Evolutionary conservation across 208 protist genomes (phyloP).

Genomic region (Acanthamoeba quina): DNA sequence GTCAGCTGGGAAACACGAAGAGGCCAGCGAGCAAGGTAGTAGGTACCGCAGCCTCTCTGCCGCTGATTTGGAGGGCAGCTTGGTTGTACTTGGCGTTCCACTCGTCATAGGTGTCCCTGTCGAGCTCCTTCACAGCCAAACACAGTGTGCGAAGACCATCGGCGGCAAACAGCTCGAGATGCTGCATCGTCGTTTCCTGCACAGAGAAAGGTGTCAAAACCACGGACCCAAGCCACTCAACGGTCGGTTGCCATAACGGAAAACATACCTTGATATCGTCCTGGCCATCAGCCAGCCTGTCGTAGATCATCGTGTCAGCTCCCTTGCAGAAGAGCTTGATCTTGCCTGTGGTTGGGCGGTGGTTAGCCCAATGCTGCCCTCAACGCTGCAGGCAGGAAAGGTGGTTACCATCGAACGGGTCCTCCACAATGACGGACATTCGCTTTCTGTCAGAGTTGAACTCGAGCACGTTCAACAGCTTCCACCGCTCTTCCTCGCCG

Average conservation of each 20-base stretch:
- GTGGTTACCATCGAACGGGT: constrained; percentile 40
- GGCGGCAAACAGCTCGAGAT: constrained; percentile 81
- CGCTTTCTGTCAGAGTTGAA: constrained; percentile 89
- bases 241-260: constrained; percentile 29
- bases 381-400: background rate
- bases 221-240: background rate
- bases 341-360: constrained; percentile 61
- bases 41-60: constrained; percentile 66
- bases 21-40: background rate
- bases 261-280: constrained; percentile 57
- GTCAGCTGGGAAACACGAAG: background rate
- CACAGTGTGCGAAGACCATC: constrained; percentile 84
- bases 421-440: constrained; percentile 84
- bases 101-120: constrained; percentile 73
- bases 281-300: constrained; percentile 55
- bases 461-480: constrained; percentile 86
- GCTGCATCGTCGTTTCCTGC: constrained; percentile 19
- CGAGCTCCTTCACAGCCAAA: constrained; percentile 73
- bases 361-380: background rate
- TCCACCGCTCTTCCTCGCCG: constrained; percentile 73
- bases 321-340: constrained; percentile 86
- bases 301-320: constrained; percentile 84
- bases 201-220: background rate
- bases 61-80: constrained; percentile 51
- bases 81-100: constrained; percentile 73